Evolutionary conservation across 2,329 filamentous ascomycete species (phyloP).

Genomic region (Xylaria sp.): DNA sequence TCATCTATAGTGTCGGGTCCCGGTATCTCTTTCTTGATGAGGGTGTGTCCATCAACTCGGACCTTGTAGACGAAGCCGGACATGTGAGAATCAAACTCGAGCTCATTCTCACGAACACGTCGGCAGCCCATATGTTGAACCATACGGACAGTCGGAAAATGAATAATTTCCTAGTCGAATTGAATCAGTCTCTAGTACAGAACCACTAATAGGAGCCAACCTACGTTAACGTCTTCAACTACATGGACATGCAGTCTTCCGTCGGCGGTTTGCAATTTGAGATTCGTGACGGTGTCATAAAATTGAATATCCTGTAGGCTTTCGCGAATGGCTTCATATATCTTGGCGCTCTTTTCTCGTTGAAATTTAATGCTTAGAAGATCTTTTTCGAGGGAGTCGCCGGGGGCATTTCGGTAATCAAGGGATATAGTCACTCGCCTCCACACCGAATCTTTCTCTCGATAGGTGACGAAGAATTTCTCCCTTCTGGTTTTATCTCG

Average conservation of each 20-base stretch:
- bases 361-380: slow-evolving; percentile 79
- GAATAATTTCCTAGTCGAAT: slow-evolving; percentile 75
- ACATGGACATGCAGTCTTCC: slow-evolving; percentile 93
- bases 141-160: slow-evolving; percentile 75
- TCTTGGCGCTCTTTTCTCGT: slow-evolving; percentile 87
- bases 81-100: slow-evolving; percentile 88
- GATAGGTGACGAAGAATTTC: slow-evolving; percentile 97
- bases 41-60: slow-evolving; percentile 65
- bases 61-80: slow-evolving; percentile 99
- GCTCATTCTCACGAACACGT: slow-evolving; percentile 71
- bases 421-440: slow-evolving; percentile 89
- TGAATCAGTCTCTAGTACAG: slow-evolving; percentile 11
- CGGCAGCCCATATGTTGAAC: slow-evolving; percentile 74
- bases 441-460: slow-evolving; percentile 79
- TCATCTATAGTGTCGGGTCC: slow-evolving; percentile 95
- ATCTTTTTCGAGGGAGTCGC: slow-evolving; percentile 84
- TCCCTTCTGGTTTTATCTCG: slow-evolving; percentile 89
- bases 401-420: slow-evolving; percentile 83
- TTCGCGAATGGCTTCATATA: slow-evolving; percentile 93
- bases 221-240: slow-evolving; percentile 86
- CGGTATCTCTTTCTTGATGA: slow-evolving; percentile 98
- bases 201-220: slow-evolving; percentile 38
- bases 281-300: slow-evolving; percentile 92
- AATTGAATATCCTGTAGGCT: slow-evolving; percentile 94
- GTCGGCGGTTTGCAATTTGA: slow-evolving; percentile 88